Evolutionary conservation across 2,329 filamentous ascomycete genomes (phyloP), one percentile per base, ranked within the genome.

Genomic region (Monilinia aucupariae): DNA sequence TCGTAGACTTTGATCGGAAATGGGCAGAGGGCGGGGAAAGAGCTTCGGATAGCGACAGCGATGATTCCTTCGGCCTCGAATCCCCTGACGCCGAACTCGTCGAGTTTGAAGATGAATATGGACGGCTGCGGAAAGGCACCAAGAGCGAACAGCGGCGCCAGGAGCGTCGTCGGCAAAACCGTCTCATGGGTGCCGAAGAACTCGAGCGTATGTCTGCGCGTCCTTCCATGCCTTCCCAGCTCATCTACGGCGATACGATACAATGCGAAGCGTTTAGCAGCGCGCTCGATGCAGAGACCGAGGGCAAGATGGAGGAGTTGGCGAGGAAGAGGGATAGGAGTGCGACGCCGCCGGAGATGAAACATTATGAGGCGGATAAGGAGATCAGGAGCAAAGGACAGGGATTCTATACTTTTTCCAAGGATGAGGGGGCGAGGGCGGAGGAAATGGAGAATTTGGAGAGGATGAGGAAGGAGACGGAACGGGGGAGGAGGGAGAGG

Each of bases 1-100:
- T 96, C 32, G 88, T 99, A 3, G 93, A 99, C 77, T 99, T 99
- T 75, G 94, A 97, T 76, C 82, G 88, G 65, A 99, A 97, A 78
- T 97, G 94, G 92, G 91, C 89, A 0, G 54, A 58, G 12, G 20
- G 30, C 9, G 90, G 96, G 72, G 78, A 79, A 30, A 79, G 86
- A 12, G 30, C 32, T 7, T 22, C 48, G 9, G 37, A 32, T 1
- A 25, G 25, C 25, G 10, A n/a, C n/a, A 63, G 49, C 37, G 45
- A 51, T 10, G 61, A 63, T 59, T 59, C 54, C 27, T 37, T 63
- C 48, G 65, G 77, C 8, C 75, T 74, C 2, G 76, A 77, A 2
- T 78, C 78, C 17, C 75, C 70, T 4, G 64, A 72, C 67, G 51
- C 73, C 65, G 88, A 92, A 61, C 75, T 90, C n/a, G 79, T 97